A percentile compares a stretch with the other conserved stretches of the same genome.
phyloP scores from a whole-genome alignment of 257 asterid genomes.

The Fraxinus quadrangulata region DNA sequence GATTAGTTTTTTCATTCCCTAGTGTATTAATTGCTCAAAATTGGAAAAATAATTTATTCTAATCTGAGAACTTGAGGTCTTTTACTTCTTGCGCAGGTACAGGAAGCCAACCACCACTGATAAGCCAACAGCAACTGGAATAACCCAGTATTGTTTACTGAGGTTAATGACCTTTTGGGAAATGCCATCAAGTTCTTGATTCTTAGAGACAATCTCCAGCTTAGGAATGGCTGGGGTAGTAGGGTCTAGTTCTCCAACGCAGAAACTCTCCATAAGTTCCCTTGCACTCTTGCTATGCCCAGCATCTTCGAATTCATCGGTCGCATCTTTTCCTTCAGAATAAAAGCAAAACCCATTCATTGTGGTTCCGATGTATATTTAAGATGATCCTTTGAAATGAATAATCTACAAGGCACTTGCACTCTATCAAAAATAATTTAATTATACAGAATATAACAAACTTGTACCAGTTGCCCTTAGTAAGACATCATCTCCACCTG shows the following conservation, averaged over 20 bases:
- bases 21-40: slow-evolving; percentile 11
- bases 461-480: slow-evolving; percentile 60
- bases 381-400: background rate
- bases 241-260: slow-evolving; percentile 80
- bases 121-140: slow-evolving; percentile 61
- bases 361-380: background rate
- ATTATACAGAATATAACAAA: slow-evolving; percentile 11
- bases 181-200: slow-evolving; percentile 30
- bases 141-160: slow-evolving; percentile 67
- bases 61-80: slow-evolving; percentile 11
- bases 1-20: slow-evolving; percentile 15
- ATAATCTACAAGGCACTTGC: background rate
- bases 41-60: background rate
- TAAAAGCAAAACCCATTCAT: slow-evolving; percentile 14
- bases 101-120: slow-evolving; percentile 56
- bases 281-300: slow-evolving; percentile 88
- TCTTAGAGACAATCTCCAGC: slow-evolving; percentile 50
- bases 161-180: slow-evolving; percentile 43
- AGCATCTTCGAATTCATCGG: slow-evolving; percentile 94
- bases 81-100: slow-evolving; percentile 58
- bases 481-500: slow-evolving; percentile 94
- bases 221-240: slow-evolving; percentile 49
- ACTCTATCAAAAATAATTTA: background rate
- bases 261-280: slow-evolving; percentile 74
- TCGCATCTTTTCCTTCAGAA: slow-evolving; percentile 77